These are phyloP conservation scores for Talaromyces sp. DNA, from an alignment of 2,329 filamentous ascomycete species.

Conservation along the genomic window DNA sequence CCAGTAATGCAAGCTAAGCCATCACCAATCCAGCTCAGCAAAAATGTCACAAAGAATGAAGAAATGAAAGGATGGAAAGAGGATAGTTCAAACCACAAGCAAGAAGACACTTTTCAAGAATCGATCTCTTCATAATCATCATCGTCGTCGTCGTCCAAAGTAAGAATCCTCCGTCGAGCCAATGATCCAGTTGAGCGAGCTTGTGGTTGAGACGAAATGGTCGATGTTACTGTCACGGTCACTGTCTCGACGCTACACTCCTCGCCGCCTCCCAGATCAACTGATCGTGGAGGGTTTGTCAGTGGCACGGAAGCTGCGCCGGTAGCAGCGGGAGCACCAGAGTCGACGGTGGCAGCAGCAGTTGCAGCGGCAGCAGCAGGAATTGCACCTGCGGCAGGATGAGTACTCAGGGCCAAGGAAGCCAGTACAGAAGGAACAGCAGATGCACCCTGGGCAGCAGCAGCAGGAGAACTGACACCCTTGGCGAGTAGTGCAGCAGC, in stretches of 20 bases:
- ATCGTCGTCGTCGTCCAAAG: neutral
- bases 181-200: neutral
- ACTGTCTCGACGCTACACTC: neutral
- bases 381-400: neutral
- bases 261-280: neutral
- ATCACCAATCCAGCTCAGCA: neutral
- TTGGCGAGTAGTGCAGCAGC: neutral
- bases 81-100: neutral
- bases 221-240: constrained; percentile 9
- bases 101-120: neutral
- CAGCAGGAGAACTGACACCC: neutral
- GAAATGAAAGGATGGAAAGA: neutral
- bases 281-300: neutral
- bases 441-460: neutral
- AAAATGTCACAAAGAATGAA: neutral
- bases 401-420: neutral
- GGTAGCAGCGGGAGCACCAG: neutral
- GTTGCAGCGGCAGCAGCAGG: neutral
- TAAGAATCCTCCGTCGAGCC: neutral
- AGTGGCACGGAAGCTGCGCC: neutral
- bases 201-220: neutral
- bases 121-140: neutral
- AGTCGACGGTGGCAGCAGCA: neutral
- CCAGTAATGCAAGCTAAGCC: neutral
- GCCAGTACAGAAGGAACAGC: neutral